Percentiles rank a stretch among this genome's conserved stretches.
Evolutionary conservation across 805 yeast species (phyloP).

Genomic region (Kodamaea jinghongensis): DNA sequence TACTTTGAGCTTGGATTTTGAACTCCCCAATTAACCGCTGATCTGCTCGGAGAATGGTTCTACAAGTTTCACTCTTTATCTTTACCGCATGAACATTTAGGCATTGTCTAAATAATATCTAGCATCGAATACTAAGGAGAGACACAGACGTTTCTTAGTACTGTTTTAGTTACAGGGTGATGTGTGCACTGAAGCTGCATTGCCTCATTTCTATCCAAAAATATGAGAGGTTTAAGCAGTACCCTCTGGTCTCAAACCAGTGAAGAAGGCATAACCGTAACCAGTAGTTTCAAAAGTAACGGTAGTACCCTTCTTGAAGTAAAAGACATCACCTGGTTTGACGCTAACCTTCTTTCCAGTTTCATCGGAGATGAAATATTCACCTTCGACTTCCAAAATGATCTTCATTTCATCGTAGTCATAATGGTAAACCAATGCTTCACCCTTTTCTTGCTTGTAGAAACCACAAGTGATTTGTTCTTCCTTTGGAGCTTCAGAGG

Average conservation of each 20-base stretch:
- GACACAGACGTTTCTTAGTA: no score
- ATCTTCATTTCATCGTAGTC: slow-evolving; percentile 59
- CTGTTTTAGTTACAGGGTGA: no score
- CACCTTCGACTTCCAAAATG: slow-evolving; percentile 65
- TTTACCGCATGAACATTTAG: no score
- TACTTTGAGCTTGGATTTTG: no score
- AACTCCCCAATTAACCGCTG: no score
- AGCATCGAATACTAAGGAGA: no score
- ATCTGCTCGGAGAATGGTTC: no score
- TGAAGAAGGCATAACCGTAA: slow-evolving; percentile 61
- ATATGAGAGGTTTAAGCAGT: slow-evolving; percentile 9
- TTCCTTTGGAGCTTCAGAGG: slow-evolving; percentile 59
- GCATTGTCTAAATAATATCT: no score
- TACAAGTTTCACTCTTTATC: no score
- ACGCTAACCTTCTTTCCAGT: slow-evolving; percentile 57
- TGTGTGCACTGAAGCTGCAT: no score
- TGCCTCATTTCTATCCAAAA: no score
- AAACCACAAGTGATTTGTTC: slow-evolving; percentile 65
- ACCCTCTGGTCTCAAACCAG: slow-evolving; percentile 53
- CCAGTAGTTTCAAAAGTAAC: slow-evolving; percentile 61
- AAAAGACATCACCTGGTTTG: slow-evolving; percentile 65
- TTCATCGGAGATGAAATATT: slow-evolving; percentile 60
- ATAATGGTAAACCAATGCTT: slow-evolving; percentile 65
- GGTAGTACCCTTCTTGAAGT: slow-evolving; percentile 65
- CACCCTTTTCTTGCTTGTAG: slow-evolving; percentile 67